phyloP scores from a whole-genome alignment of 73 alveolate species.

The Stentor coeruleus region DNA sequence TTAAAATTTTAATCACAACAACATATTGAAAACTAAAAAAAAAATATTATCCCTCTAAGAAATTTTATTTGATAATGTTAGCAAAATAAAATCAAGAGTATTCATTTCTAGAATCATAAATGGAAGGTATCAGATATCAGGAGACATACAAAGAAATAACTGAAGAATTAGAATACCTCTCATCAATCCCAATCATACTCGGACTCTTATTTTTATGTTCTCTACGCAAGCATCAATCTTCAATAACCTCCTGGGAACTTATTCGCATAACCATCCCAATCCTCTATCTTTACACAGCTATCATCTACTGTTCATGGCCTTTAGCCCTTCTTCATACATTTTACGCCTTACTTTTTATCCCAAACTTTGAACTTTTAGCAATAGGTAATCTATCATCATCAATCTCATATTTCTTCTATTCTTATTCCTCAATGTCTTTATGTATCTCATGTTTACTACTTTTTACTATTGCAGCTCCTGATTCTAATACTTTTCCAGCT shows the following conservation, averaged over 20 bases:
- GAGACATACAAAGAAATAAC: not conserved
- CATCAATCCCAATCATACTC: not conserved
- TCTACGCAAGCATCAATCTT: not conserved
- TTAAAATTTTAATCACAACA: no score
- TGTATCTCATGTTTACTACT: not conserved
- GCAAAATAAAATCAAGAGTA: no score
- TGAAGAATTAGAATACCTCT: not conserved
- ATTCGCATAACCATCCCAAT: not conserved
- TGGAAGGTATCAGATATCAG: slow-evolving; percentile 7
- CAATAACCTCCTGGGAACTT: not conserved
- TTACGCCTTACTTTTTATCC: not conserved
- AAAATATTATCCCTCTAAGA: no score
- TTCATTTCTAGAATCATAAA: no score
- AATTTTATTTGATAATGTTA: no score
- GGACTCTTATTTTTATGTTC: no score
- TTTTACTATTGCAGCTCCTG: not conserved
- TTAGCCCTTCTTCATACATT: not conserved
- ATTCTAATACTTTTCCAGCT: not conserved
- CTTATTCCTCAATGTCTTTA: not conserved
- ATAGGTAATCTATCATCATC: not conserved
- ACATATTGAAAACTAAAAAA: no score
- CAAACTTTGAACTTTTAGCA: not conserved
- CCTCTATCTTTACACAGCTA: not conserved
- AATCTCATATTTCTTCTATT: not conserved
- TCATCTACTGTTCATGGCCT: not conserved